Evolutionary conservation across 2,329 filamentous ascomycete species (phyloP).

Genomic region (Xylariaceae sp.): DNA sequence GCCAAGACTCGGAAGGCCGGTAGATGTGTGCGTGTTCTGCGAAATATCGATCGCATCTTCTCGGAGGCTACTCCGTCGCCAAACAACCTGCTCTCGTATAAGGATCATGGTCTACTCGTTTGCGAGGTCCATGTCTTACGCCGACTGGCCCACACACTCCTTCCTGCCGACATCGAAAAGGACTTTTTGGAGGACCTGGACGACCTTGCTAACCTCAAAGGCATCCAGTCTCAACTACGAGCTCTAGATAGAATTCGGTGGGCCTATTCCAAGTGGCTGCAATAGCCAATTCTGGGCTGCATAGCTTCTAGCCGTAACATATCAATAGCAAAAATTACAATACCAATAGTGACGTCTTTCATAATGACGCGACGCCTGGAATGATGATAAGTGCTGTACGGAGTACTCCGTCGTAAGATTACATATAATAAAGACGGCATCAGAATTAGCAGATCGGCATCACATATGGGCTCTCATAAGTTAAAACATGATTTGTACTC

Average conservation of each 20-base stretch:
- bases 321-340: not conserved
- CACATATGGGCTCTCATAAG: no score
- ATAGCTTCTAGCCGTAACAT: not conserved
- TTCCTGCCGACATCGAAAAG: constrained; percentile 76
- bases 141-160: constrained; percentile 66
- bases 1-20: constrained; percentile 69
- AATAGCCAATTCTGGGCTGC: constrained; percentile 25
- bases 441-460: no score
- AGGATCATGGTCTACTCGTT: constrained; percentile 87
- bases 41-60: constrained; percentile 85
- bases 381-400: no score
- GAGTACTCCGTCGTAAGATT: no score
- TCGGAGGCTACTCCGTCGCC: constrained; percentile 71
- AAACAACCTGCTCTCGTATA: constrained; percentile 81
- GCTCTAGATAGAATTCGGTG: constrained; percentile 86
- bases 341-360: not conserved
- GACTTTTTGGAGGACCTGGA: constrained; percentile 90
- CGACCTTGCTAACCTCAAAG: constrained; percentile 83
- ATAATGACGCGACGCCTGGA: no score
- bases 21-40: constrained; percentile 76
- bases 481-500: no score
- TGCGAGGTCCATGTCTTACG: constrained; percentile 88
- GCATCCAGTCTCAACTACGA: constrained; percentile 77
- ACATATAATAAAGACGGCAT: no score
- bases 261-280: constrained; percentile 83